Percentiles rank a stretch among this genome's conserved stretches.
Evolutionary conservation across 176 grass and related monocot species (phyloP).

Genomic region (Bonia amplexicaulis): DNA sequence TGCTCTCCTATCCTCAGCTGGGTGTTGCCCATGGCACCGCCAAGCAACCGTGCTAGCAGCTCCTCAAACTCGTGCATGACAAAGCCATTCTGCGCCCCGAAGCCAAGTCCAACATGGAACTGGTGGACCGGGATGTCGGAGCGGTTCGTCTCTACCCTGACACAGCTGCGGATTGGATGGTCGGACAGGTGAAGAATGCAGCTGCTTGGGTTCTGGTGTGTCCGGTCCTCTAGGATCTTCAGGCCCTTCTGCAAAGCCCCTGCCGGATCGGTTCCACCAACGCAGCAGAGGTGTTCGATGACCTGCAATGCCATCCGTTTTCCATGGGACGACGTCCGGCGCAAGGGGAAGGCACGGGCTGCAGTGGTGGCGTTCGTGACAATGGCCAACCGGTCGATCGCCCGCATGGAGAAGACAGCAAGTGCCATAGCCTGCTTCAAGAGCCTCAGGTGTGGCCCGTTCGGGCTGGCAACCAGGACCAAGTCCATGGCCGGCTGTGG

Average conservation of each 20-base stretch:
- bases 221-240: conserved; percentile 86
- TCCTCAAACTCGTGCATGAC: conserved; percentile 94
- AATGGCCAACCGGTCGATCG: conserved; percentile 75
- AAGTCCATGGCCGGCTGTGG: conserved; percentile 77
- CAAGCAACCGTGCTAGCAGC: conserved; percentile 65
- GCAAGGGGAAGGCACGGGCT: conserved; percentile 79
- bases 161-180: conserved; percentile 34
- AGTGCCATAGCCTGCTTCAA: conserved; percentile 90
- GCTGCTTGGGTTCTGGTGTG: conserved; percentile 70
- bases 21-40: conserved; percentile 61
- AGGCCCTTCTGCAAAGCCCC: conserved; percentile 80
- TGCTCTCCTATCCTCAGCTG: conserved; percentile 74
- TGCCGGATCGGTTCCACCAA: conserved; percentile 56
- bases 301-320: conserved; percentile 83
- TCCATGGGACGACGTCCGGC: conserved; percentile 78
- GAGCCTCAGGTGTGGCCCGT: conserved; percentile 80
- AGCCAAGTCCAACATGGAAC: conserved; percentile 79
- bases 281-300: conserved; percentile 76
- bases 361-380: conserved; percentile 80
- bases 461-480: conserved; percentile 78
- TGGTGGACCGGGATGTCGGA: conserved; percentile 53
- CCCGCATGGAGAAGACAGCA: conserved; percentile 75
- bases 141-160: conserved; percentile 30
- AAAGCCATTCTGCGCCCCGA: conserved; percentile 62
- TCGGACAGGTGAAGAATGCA: conserved; percentile 86